A percentile compares a stretch with the other conserved stretches of the same genome.
phyloP scores from a whole-genome alignment of 371 early-diverging fungal species.

The Mucor plumbeus region DNA sequence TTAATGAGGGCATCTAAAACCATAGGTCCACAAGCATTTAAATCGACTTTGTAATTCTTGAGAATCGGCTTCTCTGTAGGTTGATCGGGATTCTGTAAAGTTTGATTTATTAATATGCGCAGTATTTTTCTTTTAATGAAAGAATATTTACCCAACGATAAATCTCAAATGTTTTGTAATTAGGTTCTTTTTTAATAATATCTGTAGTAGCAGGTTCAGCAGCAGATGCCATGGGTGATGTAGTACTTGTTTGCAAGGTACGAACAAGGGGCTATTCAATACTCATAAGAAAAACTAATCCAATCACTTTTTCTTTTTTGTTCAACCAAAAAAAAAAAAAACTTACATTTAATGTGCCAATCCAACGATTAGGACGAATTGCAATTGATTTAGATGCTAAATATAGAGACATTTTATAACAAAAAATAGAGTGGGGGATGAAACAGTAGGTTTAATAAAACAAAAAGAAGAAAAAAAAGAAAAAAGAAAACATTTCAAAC shows the following conservation, averaged over 20 bases:
- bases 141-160: slow-evolving; percentile 80
- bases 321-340: no score
- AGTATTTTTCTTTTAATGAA: not conserved
- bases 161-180: slow-evolving; percentile 78
- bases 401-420: slow-evolving; percentile 8
- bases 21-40: slow-evolving; percentile 94
- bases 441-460: not conserved
- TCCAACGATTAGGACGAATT: slow-evolving; percentile 6
- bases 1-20: slow-evolving; percentile 93
- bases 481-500: not conserved
- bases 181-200: slow-evolving; percentile 46
- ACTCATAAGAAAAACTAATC: not conserved
- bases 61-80: slow-evolving; percentile 90
- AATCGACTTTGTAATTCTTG: slow-evolving; percentile 88
- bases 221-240: slow-evolving; percentile 9
- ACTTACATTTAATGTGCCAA: slow-evolving; percentile 8
- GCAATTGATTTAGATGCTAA: slow-evolving; percentile 9
- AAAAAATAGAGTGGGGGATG: slow-evolving; percentile 5
- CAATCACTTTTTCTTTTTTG: not conserved
- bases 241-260: slow-evolving; percentile 11
- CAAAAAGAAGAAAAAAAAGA: slow-evolving; percentile 4
- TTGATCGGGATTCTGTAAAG: slow-evolving; percentile 66
- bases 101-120: not conserved
- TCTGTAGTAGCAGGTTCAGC: slow-evolving; percentile 5
- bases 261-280: slow-evolving; percentile 11